phyloP scores from a whole-genome alignment of 495 filamentous ascomycete genomes.

The Polyplosphaeria fusca region DNA sequence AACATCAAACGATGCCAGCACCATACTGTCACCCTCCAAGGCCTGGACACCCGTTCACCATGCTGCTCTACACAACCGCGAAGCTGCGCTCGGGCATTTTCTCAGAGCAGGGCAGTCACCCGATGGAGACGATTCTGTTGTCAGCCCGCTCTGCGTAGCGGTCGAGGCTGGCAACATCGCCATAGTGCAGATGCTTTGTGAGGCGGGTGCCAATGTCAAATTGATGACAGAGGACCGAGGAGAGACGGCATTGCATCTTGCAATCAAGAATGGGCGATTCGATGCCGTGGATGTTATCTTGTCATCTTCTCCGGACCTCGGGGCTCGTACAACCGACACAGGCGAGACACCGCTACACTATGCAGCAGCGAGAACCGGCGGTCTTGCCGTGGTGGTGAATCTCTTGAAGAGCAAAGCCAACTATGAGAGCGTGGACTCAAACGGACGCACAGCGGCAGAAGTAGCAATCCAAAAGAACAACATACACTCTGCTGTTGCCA shows the following conservation, averaged over 20 bases:
- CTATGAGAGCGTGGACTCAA: constrained; percentile 5
- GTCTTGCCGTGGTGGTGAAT: constrained; percentile 14
- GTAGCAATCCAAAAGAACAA: constrained; percentile 15
- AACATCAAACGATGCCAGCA: background rate
- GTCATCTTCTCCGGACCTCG: constrained; percentile 14
- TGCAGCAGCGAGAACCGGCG: constrained; percentile 17
- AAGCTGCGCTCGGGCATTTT: constrained; percentile 25
- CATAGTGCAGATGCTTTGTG: constrained; percentile 11
- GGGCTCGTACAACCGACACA: constrained; percentile 5
- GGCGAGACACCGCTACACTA: constrained; percentile 28
- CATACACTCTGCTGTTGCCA: constrained; percentile 27
- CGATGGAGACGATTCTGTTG: constrained; percentile 6
- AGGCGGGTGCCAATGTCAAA: constrained; percentile 18
- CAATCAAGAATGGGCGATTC: constrained; percentile 13
- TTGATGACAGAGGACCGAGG: constrained; percentile 7
- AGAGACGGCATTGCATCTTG: constrained; percentile 27
- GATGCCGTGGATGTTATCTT: constrained; percentile 21
- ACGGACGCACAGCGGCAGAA: constrained; percentile 19
- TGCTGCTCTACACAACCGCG: constrained; percentile 19
- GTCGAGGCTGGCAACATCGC: constrained; percentile 13
- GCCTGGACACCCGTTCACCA: constrained; percentile 24
- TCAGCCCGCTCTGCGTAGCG: constrained; percentile 13
- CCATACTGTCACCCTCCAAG: constrained; percentile 5
- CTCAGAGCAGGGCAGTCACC: constrained; percentile 20
- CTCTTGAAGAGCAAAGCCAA: constrained; percentile 16